These are phyloP conservation scores for Cordyceps javanica DNA, from an alignment of 2,329 filamentous ascomycete species.

Conservation along the genomic window DNA sequence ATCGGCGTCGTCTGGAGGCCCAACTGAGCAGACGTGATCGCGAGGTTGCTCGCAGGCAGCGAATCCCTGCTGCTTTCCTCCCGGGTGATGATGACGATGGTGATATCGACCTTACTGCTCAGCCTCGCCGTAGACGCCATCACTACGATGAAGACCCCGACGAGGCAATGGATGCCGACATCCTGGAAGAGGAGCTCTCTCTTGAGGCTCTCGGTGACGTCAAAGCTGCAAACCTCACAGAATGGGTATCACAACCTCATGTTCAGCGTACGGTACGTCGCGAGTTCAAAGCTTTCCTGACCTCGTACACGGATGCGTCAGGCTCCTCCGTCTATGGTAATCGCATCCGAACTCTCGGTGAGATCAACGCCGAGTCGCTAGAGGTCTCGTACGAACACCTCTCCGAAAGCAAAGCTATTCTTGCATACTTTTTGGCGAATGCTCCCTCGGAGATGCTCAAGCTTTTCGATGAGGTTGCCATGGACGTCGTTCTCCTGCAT, in stretches of 20 bases:
- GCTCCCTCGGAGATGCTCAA: slow-evolving; percentile 92
- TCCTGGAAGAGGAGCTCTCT: slow-evolving; percentile 92
- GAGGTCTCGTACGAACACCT: slow-evolving; percentile 96
- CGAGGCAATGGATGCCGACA: slow-evolving; percentile 84
- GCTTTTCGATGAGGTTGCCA: slow-evolving; percentile 92
- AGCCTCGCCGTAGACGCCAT: slow-evolving; percentile 78
- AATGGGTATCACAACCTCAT: slow-evolving; percentile 87
- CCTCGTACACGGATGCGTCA: slow-evolving; percentile 86
- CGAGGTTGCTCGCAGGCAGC: slow-evolving; percentile 59
- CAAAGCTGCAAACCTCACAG: slow-evolving; percentile 86
- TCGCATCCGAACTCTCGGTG: slow-evolving; percentile 89
- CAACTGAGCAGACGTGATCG: slow-evolving; percentile 68
- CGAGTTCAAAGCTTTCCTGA: slow-evolving; percentile 96
- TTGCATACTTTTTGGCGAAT: slow-evolving; percentile 95
- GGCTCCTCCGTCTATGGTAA: slow-evolving; percentile 92
- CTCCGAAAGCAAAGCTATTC: slow-evolving; percentile 80
- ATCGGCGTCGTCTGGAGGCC: slow-evolving; percentile 64
- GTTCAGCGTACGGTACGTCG: slow-evolving; percentile 91
- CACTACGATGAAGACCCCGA: slow-evolving; percentile 93
- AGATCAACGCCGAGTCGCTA: slow-evolving; percentile 91
- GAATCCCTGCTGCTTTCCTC: slow-evolving; percentile 67
- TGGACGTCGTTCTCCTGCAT: slow-evolving; percentile 92
- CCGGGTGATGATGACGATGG: slow-evolving; percentile 80
- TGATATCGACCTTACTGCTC: slow-evolving; percentile 76
- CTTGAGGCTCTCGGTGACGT: slow-evolving; percentile 88